These are phyloP conservation scores for Acer saccharum DNA, from an alignment of 345 rosid species.

Conservation along the genomic window DNA sequence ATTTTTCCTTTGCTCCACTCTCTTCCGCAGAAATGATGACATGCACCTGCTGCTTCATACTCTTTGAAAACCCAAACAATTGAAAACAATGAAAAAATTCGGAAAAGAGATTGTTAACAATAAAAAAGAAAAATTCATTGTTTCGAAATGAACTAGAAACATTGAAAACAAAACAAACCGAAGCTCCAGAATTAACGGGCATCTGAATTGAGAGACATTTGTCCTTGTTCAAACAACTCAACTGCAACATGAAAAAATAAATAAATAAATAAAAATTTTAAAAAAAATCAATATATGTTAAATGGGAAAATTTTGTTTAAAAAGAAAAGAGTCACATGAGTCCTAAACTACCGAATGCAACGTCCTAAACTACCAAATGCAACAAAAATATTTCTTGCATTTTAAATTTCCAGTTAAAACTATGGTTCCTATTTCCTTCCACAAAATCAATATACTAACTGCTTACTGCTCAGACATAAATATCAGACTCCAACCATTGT, in stretches of 20 bases:
- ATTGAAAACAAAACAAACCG: slow-evolving; percentile 47
- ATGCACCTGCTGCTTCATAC: slow-evolving; percentile 57
- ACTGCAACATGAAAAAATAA: slow-evolving; percentile 49
- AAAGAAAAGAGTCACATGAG: background rate
- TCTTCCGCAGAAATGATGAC: slow-evolving; percentile 86
- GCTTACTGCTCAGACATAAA: background rate
- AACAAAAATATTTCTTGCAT: background rate
- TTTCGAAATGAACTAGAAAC: slow-evolving; percentile 12
- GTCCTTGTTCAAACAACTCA: slow-evolving; percentile 60
- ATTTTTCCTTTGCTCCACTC: slow-evolving; percentile 80
- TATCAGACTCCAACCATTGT: background rate
- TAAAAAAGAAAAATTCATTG: background rate
- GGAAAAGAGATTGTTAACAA: background rate
- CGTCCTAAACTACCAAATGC: no score
- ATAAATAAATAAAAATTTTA: no score
- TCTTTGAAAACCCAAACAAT: slow-evolving; percentile 44
- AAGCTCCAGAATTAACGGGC: slow-evolving; percentile 56
- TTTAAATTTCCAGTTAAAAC: background rate
- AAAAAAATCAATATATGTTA: background rate
- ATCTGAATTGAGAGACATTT: slow-evolving; percentile 70
- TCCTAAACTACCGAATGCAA: background rate
- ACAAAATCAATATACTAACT: background rate
- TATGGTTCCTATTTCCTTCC: background rate
- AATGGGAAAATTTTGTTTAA: background rate
- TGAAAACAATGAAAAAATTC: background rate